These are phyloP conservation scores for Meyerozyma elateridarum DNA, from an alignment of 1,139 yeast genomes.

Conservation along the genomic window DNA sequence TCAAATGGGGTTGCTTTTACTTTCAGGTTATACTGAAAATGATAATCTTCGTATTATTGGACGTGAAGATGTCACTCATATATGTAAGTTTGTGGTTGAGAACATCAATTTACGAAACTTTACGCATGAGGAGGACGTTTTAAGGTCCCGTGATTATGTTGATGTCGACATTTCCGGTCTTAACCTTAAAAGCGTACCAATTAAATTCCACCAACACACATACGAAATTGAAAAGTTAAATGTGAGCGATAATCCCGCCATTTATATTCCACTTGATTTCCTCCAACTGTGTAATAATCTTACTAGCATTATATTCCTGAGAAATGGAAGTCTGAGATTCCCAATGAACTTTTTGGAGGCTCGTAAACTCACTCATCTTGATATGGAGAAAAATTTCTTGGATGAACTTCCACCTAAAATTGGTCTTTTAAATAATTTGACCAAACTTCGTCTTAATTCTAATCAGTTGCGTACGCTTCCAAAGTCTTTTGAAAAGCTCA, in stretches of 20 bases:
- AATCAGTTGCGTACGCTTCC: conserved; percentile 73
- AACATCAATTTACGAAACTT: conserved; percentile 66
- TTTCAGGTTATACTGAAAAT: conserved; percentile 75
- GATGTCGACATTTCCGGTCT: conserved; percentile 72
- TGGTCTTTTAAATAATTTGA: conserved; percentile 48
- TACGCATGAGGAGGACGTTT: conserved; percentile 61
- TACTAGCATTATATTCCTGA: conserved; percentile 60
- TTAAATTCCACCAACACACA: conserved; percentile 75
- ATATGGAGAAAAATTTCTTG: conserved; percentile 74
- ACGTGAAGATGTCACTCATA: conserved; percentile 79
- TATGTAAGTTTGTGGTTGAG: conserved; percentile 81
- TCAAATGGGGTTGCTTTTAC: conserved; percentile 66
- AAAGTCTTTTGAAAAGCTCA: conserved; percentile 50
- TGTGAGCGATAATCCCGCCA: conserved; percentile 83
- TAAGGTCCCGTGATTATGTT: conserved; percentile 61
- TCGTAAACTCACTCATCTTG: conserved; percentile 60
- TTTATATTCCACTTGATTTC: conserved; percentile 78
- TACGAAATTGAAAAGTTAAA: conserved; percentile 78
- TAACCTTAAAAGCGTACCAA: conserved; percentile 81
- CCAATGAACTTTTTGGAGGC: conserved; percentile 74
- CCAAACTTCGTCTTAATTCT: conserved; percentile 59
- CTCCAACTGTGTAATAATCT: conserved; percentile 78
- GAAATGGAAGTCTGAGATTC: conserved; percentile 69
- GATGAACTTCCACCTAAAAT: conserved; percentile 57
- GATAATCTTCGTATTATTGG: conserved; percentile 80